Base-by-base conservation (phyloP, 73 alveolate species). In the Stentor roeselii region DNA sequence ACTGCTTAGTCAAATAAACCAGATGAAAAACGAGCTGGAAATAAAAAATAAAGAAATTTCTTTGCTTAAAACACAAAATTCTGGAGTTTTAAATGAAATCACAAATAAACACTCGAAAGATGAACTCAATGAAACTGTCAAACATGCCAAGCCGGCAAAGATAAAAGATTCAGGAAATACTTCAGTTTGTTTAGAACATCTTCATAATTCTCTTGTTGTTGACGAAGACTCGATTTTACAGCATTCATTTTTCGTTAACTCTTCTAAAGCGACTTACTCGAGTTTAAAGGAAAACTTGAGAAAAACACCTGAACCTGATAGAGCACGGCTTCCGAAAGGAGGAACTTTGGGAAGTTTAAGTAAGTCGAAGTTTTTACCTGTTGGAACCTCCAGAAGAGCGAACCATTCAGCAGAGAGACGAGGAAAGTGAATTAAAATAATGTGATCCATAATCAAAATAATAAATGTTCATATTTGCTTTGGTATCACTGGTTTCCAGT, bases 301-400 rank as follows among this genome's bases (percentile, higher is more conserved):
- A 50, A 50, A 50, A 50, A 50, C 6, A 6, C 67, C 67, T 50
- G 67, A 50, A 50, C 67, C 67, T 50, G 67, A 50, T 50, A 50
- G 21, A 21, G 21, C 6, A 11, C 6, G 67, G 21, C 21, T 6
- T 50, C 67, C 67, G 21, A n/a, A n/a, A n/a, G n/a, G n/a, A n/a
- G n/a, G n/a, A n/a, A 50, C 67, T 11, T 11, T 50, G 21, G 6
- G 30, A 50, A 50, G 67, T 50, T 21, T 11, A 21, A 50, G 21
- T 50, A 50, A 50, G 21, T 50, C 67, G 6, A 6, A 21, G 6
- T 50, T 11, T 50, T 6, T 50, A 21, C 67, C 67, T 50, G 21
- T 50, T 50, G 67, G 6, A 50, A 50, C 67, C 21, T 50, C 67
- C 6, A 50, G 67, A 50, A 50, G 67, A 50, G 21, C 21, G 67